A percentile compares a stretch with the other conserved stretches of the same genome.
phyloP scores from a whole-genome alignment of 1,284 basidiomycete species.

The Xerocomus amazonicus region DNA sequence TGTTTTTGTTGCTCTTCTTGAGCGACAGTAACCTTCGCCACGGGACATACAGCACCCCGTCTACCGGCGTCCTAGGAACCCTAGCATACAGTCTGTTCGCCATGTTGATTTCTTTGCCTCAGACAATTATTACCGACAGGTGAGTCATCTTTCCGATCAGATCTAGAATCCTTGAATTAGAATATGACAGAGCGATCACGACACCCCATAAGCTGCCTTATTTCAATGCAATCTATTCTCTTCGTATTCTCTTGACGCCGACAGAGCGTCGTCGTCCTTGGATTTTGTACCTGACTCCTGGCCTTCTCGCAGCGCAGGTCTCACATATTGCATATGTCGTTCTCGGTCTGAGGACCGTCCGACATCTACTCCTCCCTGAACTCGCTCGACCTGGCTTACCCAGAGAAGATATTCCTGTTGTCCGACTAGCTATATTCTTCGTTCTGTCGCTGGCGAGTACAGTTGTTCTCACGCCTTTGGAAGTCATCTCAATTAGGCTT shows the following conservation, averaged over 20 bases:
- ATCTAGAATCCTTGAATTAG: neutral
- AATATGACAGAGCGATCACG: conserved; percentile 64
- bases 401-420: conserved; percentile 40
- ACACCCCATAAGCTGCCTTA: conserved; percentile 81
- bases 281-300: conserved; percentile 81
- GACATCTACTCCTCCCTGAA: conserved; percentile 63
- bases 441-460: conserved; percentile 60
- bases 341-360: conserved; percentile 57
- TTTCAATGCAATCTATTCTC: conserved; percentile 55
- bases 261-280: conserved; percentile 79
- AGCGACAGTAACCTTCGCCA: conserved; percentile 53
- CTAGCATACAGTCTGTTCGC: conserved; percentile 61
- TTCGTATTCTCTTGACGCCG: conserved; percentile 75
- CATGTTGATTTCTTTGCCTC: conserved; percentile 78
- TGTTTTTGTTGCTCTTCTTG: conserved; percentile 55
- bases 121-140: conserved; percentile 23
- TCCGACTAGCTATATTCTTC: conserved; percentile 59
- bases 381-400: conserved; percentile 30
- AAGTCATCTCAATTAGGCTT: conserved; percentile 78
- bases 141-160: neutral
- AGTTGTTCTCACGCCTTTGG: conserved; percentile 69
- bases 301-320: conserved; percentile 68
- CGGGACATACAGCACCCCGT: conserved; percentile 67
- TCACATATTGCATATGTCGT: conserved; percentile 66
- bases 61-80: conserved; percentile 62